A percentile compares a stretch with the other conserved stretches of the same genome.
Conservation (phyloP, 176 grass and related monocot genomes). For the Zizania latifolia region DNA sequence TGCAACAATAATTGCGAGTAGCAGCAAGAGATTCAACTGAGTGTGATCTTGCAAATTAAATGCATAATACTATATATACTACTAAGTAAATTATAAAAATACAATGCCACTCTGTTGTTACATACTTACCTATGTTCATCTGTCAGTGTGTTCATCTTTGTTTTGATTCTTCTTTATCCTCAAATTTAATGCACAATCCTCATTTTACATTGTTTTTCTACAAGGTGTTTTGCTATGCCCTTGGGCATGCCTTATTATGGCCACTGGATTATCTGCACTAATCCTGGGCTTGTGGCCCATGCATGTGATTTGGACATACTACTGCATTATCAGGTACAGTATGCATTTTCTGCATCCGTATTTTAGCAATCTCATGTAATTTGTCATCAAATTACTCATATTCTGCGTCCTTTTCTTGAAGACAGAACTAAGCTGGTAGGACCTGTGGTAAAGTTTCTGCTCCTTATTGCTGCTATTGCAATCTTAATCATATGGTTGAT, state of each 20-base stretch:
- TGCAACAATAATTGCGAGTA: not conserved
- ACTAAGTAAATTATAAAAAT: not conserved
- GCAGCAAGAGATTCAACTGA: not conserved
- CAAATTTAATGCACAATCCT: not conserved
- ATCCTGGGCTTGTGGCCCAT: constrained; percentile 75
- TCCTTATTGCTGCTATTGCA: constrained; percentile 41
- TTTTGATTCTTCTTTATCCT: not conserved
- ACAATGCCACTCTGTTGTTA: not conserved
- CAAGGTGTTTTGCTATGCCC: constrained; percentile 68
- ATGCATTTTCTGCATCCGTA: too few relatives aligned
- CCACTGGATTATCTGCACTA: constrained; percentile 63
- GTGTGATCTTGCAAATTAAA: not conserved
- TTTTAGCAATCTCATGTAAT: too few relatives aligned
- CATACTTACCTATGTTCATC: not conserved
- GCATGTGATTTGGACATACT: constrained; percentile 87
- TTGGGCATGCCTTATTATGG: constrained; percentile 69
- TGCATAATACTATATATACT: not conserved
- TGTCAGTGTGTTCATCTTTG: not conserved
- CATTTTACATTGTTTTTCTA: not conserved
- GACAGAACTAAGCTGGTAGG: constrained; percentile 77
- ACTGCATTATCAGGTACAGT: constrained; percentile 79
- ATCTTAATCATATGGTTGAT: constrained; percentile 65
- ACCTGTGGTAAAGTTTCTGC: constrained; percentile 64
- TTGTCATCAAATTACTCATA: constrained; percentile 29
- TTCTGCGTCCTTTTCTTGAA: constrained; percentile 40